Evolutionary conservation across 805 yeast species (phyloP).

Genomic region (Wilhelminamyces savonicus): DNA sequence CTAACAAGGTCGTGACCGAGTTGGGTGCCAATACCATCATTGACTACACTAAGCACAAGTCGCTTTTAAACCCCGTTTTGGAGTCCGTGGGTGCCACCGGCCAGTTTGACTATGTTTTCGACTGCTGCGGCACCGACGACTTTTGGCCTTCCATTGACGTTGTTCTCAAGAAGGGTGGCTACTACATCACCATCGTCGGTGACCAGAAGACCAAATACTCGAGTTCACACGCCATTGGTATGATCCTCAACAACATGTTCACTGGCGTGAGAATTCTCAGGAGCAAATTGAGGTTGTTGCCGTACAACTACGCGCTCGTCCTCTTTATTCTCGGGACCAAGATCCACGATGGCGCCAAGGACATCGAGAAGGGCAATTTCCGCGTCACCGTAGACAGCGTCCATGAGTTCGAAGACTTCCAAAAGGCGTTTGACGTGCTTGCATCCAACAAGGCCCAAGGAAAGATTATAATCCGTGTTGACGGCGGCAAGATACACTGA

Average conservation of each 20-base stretch:
- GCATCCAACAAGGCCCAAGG: constrained; percentile 52
- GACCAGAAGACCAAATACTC: constrained; percentile 38
- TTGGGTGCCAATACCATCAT: constrained; percentile 56
- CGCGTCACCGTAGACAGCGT: constrained; percentile 49
- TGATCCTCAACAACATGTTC: neutral
- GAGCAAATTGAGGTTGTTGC: constrained; percentile 12
- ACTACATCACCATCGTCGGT: constrained; percentile 53
- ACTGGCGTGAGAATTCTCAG: constrained; percentile 5
- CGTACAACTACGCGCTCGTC: constrained; percentile 23
- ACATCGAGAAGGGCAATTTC: constrained; percentile 41
- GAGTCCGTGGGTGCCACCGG: constrained; percentile 25
- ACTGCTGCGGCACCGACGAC: constrained; percentile 56
- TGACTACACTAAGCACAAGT: constrained; percentile 47
- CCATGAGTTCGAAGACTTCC: constrained; percentile 41
- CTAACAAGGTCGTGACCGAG: constrained; percentile 35
- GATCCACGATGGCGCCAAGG: constrained; percentile 24
- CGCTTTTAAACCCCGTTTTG: constrained; percentile 22
- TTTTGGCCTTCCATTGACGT: constrained; percentile 37
- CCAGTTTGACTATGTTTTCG: constrained; percentile 57
- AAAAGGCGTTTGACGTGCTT: constrained; percentile 46
- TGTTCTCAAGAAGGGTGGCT: constrained; percentile 40
- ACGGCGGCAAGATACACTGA: no score
- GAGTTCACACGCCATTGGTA: neutral
- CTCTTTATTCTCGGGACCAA: constrained; percentile 5
- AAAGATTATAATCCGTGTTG: constrained; percentile 48